A percentile compares a stretch with the other conserved stretches of the same genome.
phyloP scores from a whole-genome alignment of 208 protist genomes.

The Angomonas ambiguus region DNA sequence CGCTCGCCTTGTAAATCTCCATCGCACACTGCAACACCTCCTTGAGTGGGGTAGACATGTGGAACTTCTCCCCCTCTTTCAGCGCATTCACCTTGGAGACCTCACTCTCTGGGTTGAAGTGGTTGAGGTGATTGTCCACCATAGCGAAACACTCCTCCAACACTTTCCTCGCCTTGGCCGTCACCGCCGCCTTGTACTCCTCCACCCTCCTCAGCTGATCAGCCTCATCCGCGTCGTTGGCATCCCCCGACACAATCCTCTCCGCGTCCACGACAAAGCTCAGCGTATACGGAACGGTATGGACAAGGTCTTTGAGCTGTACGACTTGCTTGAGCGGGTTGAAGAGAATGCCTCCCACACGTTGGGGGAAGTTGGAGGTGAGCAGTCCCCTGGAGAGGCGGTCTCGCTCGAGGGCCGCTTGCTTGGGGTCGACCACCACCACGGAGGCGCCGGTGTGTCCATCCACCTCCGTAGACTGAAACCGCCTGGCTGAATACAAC shows the following conservation, averaged over 20 bases:
- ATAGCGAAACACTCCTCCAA: conserved; percentile 1
- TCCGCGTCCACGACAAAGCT: conserved; percentile 33
- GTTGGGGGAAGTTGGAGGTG: conserved; percentile 37
- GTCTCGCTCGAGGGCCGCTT: conserved; percentile 38
- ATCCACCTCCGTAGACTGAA: conserved; percentile 17
- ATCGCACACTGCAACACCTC: conserved; percentile 44
- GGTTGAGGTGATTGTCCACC: conserved; percentile 54
- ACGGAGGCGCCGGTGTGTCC: conserved; percentile 30
- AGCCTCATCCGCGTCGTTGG: neutral
- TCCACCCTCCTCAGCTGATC: neutral
- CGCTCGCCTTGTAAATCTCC: conserved; percentile 42
- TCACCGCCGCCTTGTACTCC: conserved; percentile 1
- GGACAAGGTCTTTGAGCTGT: conserved; percentile 38
- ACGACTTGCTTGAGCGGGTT: neutral
- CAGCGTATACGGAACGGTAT: conserved; percentile 77
- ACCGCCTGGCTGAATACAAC: conserved; percentile 10
- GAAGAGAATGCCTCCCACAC: neutral
- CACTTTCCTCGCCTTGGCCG: neutral
- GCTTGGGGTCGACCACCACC: conserved; percentile 33
- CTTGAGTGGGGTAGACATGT: conserved; percentile 53
- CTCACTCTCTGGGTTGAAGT: conserved; percentile 65
- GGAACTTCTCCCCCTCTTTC: conserved; percentile 34
- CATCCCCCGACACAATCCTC: neutral
- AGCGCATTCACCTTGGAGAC: conserved; percentile 43
- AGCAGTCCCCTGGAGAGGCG: conserved; percentile 45